A percentile compares a stretch with the other conserved stretches of the same genome.
Evolutionary conservation across 345 rosid species (phyloP).

Genomic region (Euclidium syriacum): DNA sequence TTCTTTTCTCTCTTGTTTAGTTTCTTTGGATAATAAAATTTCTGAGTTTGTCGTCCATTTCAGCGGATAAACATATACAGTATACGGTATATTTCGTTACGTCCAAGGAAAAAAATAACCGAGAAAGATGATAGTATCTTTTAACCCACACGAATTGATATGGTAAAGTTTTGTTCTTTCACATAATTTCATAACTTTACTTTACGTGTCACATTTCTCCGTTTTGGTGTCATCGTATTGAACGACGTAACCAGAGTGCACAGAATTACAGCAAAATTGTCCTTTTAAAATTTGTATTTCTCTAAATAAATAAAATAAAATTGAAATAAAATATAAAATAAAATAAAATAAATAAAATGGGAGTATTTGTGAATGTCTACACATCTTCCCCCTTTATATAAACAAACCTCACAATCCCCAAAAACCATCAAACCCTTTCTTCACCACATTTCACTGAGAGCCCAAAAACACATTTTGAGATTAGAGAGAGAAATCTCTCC

Average conservation of each 20-base stretch:
- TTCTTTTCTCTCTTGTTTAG: too few species aligned
- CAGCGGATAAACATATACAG: background rate
- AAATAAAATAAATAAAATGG: background rate
- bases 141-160: background rate
- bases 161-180: background rate
- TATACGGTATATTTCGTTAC: background rate
- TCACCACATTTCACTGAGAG: conserved; percentile 19
- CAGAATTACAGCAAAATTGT: background rate
- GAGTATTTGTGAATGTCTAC: background rate
- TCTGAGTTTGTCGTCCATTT: background rate
- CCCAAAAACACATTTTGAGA: background rate
- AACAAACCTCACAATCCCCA: conserved; percentile 14
- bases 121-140: background rate
- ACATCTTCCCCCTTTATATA: conserved; percentile 25
- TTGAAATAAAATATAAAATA: background rate
- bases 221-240: background rate
- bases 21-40: too few species aligned
- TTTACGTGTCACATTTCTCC: background rate
- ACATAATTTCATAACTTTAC: background rate
- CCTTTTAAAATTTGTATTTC: background rate
- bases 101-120: conserved; percentile 1
- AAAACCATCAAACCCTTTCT: conserved; percentile 26
- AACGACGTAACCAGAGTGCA: background rate
- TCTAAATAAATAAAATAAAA: conserved; percentile 1
- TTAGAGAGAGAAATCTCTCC: background rate